Conservation (phyloP, 2,329 filamentous ascomycete species). For the Juglanconis sp. region DNA sequence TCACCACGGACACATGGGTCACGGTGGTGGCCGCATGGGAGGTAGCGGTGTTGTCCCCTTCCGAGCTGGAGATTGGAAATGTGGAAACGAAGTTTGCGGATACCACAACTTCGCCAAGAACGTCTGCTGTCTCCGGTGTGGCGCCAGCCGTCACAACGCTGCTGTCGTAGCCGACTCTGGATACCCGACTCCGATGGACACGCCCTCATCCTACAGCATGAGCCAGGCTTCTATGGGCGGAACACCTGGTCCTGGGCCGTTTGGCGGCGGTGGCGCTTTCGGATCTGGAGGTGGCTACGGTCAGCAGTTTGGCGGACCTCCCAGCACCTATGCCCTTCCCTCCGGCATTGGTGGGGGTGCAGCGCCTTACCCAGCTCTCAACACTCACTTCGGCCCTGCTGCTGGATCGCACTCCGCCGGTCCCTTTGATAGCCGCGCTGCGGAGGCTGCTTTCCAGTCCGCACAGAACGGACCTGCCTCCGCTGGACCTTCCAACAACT, state of each 20-base stretch:
- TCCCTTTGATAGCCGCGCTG: constrained; percentile 87
- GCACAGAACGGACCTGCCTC: constrained; percentile 78
- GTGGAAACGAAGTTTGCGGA: constrained; percentile 91
- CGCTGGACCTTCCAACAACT: constrained; percentile 71
- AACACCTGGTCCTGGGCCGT: constrained; percentile 73
- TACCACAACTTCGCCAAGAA: constrained; percentile 99
- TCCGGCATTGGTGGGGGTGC: constrained; percentile 78
- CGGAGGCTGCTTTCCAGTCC: constrained; percentile 90
- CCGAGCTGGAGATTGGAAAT: constrained; percentile 98
- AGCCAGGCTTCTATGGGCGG: constrained; percentile 83
- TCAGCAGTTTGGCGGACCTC: constrained; percentile 83
- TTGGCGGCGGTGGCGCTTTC: constrained; percentile 66
- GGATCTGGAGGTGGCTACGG: constrained; percentile 61
- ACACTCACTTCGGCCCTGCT: constrained; percentile 74
- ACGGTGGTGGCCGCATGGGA: constrained; percentile 65
- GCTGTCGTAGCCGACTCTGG: constrained; percentile 92
- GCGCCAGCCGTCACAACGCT: constrained; percentile 88
- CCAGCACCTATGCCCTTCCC: constrained; percentile 85
- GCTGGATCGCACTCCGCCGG: constrained; percentile 78
- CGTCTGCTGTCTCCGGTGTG: constrained; percentile 93
- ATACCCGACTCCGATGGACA: constrained; percentile 87
- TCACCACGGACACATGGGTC: constrained; percentile 46
- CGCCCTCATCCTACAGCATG: constrained; percentile 79
- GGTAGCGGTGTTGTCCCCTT: constrained; percentile 89
- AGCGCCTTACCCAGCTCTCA: constrained; percentile 77